phyloP scores from a whole-genome alignment of 257 asterid species.

The Solanum megistacrolobum region DNA sequence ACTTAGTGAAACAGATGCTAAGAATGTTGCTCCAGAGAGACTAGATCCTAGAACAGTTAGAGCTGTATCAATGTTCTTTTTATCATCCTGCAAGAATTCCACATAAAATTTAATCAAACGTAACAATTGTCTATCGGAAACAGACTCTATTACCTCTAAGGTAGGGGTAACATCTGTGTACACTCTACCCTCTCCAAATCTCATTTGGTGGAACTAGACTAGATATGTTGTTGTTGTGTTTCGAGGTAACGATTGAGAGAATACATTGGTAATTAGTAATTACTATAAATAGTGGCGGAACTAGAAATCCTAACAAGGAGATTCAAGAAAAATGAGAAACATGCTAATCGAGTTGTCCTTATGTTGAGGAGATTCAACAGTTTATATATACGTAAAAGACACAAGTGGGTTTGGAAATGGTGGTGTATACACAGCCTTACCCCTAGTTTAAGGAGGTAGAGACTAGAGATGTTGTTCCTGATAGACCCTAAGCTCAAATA shows the following conservation, averaged over 20 bases:
- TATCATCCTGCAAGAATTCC: background rate
- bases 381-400: background rate
- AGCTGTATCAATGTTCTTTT: background rate
- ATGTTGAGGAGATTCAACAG: background rate
- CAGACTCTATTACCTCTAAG: too few species aligned
- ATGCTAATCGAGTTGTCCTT: background rate
- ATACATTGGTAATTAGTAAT: background rate
- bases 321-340: background rate
- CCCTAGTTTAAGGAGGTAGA: background rate
- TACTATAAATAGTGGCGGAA: background rate
- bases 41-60: conserved; percentile 16
- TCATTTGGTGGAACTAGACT: background rate
- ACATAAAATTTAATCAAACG: background rate
- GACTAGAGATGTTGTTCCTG: background rate
- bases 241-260: background rate
- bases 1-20: conserved; percentile 38
- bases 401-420: background rate
- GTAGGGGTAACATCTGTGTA: background rate
- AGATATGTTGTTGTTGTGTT: background rate
- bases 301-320: background rate
- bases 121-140: background rate
- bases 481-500: background rate
- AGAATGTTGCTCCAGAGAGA: conserved; percentile 30
- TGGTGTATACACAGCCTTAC: background rate
- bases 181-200: background rate